A percentile compares a stretch with the other conserved stretches of the same genome.
Evolutionary conservation across 2,329 filamentous ascomycete genomes (phyloP).

Genomic region (Cercospora citrullina): DNA sequence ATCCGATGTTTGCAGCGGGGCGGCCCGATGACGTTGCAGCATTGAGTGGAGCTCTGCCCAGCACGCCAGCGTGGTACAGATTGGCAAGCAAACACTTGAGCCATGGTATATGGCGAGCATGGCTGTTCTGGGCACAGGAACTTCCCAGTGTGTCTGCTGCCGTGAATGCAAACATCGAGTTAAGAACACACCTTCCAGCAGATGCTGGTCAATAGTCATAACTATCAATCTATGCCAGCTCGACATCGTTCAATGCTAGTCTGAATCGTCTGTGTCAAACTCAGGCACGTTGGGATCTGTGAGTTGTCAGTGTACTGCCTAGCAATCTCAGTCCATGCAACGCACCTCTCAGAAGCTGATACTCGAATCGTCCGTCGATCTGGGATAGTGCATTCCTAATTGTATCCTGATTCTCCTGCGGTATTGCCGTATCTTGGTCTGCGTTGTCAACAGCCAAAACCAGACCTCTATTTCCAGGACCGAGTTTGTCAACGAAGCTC

Average conservation of each 20-base stretch:
- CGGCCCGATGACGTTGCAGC: slow-evolving; percentile 15
- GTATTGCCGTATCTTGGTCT: slow-evolving; percentile 44
- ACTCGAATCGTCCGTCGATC: slow-evolving; percentile 48
- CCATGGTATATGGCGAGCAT: background rate
- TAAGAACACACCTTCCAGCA: background rate
- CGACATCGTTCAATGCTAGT: slow-evolving; percentile 34
- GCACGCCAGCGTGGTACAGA: background rate
- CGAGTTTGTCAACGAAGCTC: slow-evolving; percentile 46
- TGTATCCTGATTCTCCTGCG: slow-evolving; percentile 42
- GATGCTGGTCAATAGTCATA: background rate
- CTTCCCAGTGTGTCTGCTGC: background rate
- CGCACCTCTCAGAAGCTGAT: slow-evolving; percentile 47
- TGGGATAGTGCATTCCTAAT: slow-evolving; percentile 44
- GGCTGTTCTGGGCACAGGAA: background rate
- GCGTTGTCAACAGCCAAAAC: slow-evolving; percentile 48
- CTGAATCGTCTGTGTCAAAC: slow-evolving; percentile 47
- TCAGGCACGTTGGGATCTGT: slow-evolving; percentile 50
- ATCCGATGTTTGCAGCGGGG: slow-evolving; percentile 16
- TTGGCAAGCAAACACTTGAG: background rate
- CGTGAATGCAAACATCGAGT: background rate
- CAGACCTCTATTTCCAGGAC: slow-evolving; percentile 45
- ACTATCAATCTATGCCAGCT: background rate
- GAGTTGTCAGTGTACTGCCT: slow-evolving; percentile 10
- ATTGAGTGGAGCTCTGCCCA: background rate
- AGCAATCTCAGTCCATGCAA: background rate